Evolutionary conservation across 129 eudicot species (phyloP).

Genomic region (Flaveria brownii): DNA sequence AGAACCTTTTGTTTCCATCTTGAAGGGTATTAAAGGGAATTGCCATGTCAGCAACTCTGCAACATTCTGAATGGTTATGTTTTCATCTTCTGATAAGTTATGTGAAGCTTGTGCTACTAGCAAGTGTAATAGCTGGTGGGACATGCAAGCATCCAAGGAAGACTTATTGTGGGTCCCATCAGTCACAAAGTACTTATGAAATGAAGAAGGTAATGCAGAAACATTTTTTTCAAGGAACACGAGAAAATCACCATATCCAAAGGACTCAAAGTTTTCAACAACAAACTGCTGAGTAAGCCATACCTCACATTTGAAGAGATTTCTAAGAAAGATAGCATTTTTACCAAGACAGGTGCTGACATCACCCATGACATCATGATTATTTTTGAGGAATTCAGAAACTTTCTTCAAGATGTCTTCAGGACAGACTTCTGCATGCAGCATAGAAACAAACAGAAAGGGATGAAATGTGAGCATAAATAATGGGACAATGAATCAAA

Average conservation of each 20-base stretch:
- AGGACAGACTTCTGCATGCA: constrained; percentile 49
- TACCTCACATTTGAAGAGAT: constrained; percentile 60
- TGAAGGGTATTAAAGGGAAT: constrained; percentile 66
- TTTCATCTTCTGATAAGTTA: constrained; percentile 47
- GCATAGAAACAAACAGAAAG: constrained; percentile 5
- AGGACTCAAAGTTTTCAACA: constrained; percentile 60
- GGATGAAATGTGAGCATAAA: background rate
- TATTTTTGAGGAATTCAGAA: constrained; percentile 49
- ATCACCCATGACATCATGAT: constrained; percentile 27
- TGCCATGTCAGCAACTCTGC: constrained; percentile 62
- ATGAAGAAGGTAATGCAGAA: constrained; percentile 48
- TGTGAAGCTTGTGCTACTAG: constrained; percentile 72
- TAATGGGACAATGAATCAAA: constrained; percentile 8
- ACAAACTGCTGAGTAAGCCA: constrained; percentile 70
- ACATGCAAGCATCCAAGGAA: constrained; percentile 69
- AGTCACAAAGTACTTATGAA: constrained; percentile 40
- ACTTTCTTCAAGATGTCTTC: constrained; percentile 66
- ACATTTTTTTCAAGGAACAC: constrained; percentile 59
- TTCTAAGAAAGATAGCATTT: constrained; percentile 41
- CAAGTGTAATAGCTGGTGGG: constrained; percentile 50
- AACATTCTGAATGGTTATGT: constrained; percentile 49
- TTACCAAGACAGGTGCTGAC: constrained; percentile 40
- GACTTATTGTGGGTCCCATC: constrained; percentile 36
- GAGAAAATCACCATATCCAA: constrained; percentile 80
- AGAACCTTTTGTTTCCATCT: constrained; percentile 38